phyloP scores from a whole-genome alignment of 768 basidiomycete species.

The Mycena vulgaris region DNA sequence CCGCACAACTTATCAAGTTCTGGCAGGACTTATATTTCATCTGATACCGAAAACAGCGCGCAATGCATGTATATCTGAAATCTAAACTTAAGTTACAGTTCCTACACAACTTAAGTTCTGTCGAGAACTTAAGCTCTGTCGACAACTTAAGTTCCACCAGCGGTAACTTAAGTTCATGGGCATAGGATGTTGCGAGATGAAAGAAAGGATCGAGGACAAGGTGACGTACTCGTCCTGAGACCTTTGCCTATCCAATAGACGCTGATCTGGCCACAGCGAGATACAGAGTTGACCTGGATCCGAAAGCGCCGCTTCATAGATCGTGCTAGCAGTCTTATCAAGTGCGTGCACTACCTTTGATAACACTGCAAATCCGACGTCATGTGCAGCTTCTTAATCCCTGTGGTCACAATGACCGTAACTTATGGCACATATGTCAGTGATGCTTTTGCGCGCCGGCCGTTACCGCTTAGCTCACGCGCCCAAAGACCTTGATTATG shows the following conservation, averaged over 20 bases:
- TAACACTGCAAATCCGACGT: conserved; percentile 42
- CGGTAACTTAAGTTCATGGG: no score
- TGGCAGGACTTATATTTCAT: no score
- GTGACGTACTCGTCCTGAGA: conserved; percentile 29
- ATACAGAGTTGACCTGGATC: conserved; percentile 61
- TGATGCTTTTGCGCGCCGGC: no score
- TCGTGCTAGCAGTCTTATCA: conserved; percentile 53
- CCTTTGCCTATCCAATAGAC: conserved; percentile 46
- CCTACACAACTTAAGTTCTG: no score
- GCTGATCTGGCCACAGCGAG: conserved; percentile 45
- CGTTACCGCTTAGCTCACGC: no score
- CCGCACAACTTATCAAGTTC: no score
- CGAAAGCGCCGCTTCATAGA: conserved; percentile 58
- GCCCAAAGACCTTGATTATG: conserved; percentile 54
- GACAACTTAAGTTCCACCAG: no score
- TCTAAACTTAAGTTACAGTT: no score
- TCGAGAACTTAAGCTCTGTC: no score
- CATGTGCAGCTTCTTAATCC: conserved; percentile 50
- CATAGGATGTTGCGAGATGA: conserved; percentile 62
- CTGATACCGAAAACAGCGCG: no score
- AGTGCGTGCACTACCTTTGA: conserved; percentile 37
- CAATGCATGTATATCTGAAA: no score
- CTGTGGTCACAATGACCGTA: conserved; percentile 60
- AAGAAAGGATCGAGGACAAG: conserved; percentile 66
- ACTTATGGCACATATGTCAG: conserved; percentile 64